These are phyloP conservation scores for Murraya koenigii DNA, from an alignment of 345 rosid genomes.

Conservation along the genomic window DNA sequence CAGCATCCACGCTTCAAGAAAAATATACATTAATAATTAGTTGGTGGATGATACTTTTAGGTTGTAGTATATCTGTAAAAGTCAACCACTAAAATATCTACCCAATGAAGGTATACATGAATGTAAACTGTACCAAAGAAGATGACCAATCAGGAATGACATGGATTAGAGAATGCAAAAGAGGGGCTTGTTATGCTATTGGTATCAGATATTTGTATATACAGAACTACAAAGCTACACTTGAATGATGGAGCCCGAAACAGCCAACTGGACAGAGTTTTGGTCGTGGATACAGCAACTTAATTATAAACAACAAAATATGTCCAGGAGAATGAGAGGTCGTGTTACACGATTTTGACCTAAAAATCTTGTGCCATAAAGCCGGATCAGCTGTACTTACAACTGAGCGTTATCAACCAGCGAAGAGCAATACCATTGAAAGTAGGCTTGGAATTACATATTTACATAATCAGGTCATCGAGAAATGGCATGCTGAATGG, in stretches of 20 bases:
- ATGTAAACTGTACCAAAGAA: no score
- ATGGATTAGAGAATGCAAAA: no score
- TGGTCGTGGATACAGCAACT: background rate
- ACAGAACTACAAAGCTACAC: no score
- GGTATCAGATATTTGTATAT: no score
- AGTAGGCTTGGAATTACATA: background rate
- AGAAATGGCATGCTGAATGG: slow-evolving; percentile 56
- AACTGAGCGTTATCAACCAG: background rate
- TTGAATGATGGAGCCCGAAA: no score
- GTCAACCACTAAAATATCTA: no score
- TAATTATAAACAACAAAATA: background rate
- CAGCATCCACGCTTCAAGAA: background rate
- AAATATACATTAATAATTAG: background rate
- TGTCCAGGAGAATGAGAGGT: no score
- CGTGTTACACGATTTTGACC: background rate
- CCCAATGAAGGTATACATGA: no score
- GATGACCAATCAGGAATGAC: no score
- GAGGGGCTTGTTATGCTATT: no score
- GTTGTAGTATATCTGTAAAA: no score
- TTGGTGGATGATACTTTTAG: background rate
- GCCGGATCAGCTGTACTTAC: background rate
- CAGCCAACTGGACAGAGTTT: background rate
- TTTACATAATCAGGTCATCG: slow-evolving; percentile 65
- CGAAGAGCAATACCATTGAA: background rate
- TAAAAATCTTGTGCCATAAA: background rate